Conservation (phyloP, 2,329 filamentous ascomycete genomes). For the Cryphonectria parasitica region DNA sequence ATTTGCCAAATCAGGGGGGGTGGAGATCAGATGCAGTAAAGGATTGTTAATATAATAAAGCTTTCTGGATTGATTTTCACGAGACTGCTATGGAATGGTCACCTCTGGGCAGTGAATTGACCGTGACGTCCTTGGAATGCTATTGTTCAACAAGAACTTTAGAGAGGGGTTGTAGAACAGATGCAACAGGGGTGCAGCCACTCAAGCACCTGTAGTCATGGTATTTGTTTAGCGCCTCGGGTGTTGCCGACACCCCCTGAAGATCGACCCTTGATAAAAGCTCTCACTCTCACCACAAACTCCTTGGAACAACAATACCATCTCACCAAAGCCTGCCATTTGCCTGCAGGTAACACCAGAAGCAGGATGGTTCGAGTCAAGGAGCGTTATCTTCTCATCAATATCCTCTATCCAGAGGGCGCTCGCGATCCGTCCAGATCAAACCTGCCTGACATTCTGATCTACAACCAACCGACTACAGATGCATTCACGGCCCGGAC, state of each 20-base stretch:
- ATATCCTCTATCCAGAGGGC: slow-evolving; percentile 82
- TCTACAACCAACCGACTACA: slow-evolving; percentile 79
- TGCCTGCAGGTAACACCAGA: too few relatives aligned
- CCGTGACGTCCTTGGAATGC: neutral
- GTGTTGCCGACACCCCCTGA: neutral
- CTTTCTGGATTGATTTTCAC: neutral
- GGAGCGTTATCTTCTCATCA: slow-evolving; percentile 92
- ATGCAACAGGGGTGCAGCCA: neutral
- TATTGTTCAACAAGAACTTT: neutral
- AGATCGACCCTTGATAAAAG: slow-evolving; percentile 5
- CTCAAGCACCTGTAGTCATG: neutral
- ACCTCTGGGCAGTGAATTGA: neutral
- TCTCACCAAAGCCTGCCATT: neutral
- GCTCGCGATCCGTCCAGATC: slow-evolving; percentile 40
- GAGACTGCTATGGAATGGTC: neutral
- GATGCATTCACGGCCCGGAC: slow-evolving; percentile 68
- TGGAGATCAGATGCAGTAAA: neutral
- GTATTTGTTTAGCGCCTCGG: neutral
- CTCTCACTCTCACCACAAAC: neutral
- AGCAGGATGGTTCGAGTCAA: slow-evolving; percentile 88
- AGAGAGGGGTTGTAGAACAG: neutral
- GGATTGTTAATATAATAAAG: too few relatives aligned
- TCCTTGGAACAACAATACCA: neutral
- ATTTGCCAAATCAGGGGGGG: neutral
- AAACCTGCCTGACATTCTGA: slow-evolving; percentile 63